Evolutionary conservation across 2,329 filamentous ascomycete species (phyloP).

Genomic region (Alternaria gansuensis): DNA sequence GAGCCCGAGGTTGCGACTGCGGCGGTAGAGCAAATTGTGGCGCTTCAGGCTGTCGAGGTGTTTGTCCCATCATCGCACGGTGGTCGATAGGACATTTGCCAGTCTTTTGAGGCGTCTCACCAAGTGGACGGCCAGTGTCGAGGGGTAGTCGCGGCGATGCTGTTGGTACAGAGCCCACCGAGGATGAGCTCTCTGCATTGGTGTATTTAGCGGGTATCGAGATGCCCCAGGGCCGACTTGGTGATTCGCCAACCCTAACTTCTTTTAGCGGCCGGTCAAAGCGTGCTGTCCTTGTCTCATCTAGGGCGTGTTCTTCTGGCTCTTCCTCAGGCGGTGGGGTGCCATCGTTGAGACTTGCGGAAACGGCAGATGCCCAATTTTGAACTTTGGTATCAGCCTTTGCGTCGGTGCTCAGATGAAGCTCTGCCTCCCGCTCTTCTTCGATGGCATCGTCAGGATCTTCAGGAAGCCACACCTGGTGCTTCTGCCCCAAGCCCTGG

Average conservation of each 20-base stretch:
- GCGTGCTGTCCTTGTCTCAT: constrained; percentile 72
- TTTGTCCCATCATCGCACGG: constrained; percentile 37
- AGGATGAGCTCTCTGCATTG: constrained; percentile 51
- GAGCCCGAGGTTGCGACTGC: constrained; percentile 25
- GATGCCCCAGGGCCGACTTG: constrained; percentile 92
- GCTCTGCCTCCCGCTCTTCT: constrained; percentile 58
- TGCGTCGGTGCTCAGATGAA: constrained; percentile 51
- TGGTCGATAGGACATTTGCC: constrained; percentile 52
- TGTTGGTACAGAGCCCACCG: constrained; percentile 53
- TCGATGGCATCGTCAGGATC: constrained; percentile 59
- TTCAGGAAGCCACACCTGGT: constrained; percentile 83
- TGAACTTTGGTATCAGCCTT: constrained; percentile 76
- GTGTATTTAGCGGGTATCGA: constrained; percentile 71
- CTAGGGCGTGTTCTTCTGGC: constrained; percentile 52
- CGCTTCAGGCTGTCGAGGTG: constrained; percentile 16
- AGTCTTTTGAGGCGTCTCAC: constrained; percentile 39
- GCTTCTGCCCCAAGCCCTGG: constrained; percentile 83
- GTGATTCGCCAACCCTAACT: constrained; percentile 90
- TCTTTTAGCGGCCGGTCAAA: constrained; percentile 90
- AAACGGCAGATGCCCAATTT: constrained; percentile 84
- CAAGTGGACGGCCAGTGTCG: constrained; percentile 44
- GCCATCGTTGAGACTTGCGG: constrained; percentile 60
- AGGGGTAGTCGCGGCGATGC: constrained; percentile 63
- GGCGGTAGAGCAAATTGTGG: constrained; percentile 21
- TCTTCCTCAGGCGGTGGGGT: constrained; percentile 51